Base-by-base conservation (phyloP, 345 rosid genomes). In the Erucastrum elatum region DNA sequence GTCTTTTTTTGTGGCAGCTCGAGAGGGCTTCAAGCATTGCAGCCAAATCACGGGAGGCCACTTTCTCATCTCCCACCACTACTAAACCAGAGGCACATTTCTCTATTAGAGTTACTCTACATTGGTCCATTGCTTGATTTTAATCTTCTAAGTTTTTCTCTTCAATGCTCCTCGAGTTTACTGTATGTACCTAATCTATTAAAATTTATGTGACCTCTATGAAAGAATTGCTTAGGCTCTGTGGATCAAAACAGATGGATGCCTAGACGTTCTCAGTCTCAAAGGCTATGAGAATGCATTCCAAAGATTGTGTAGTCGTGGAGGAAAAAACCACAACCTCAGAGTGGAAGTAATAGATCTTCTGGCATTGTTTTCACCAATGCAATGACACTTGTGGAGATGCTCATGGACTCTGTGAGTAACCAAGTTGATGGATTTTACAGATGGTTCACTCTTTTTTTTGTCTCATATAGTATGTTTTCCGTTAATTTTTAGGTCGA, bases 331-430 rank as follows among this genome's bases (percentile, higher is more conserved):
- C 69, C 90, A 85, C n/a, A 88, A 89, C 77, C 30, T 87, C 77
- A 84, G 88, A n/a, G 75, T 83, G 34, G 98, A 94, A 83, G 91
- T 96, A 11, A 88, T 17, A 85, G 98, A 82, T 94, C 87, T 64
- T 88, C 94, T 6, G 90, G 90, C 11, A 88, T 90, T 80, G 95
- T 94, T 53, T 88, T 90, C 76, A 89, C 87, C 90, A 88, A 90
- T 79, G 88, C 89, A 11, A 66, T 86, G 62, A 87, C 92, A 9
- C 83, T 94, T 83, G 94, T 92, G 9, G 92, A 91, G 84, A 90
- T 94, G 91, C 88, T 93, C 81, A 89, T 90, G 93, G 97, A 94
- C 74, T 75, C 90, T n/a, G 98, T 94, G 83, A 84, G 93, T 81
- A 71, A 13, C 39, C 60, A 41, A 63, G 10, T 35, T 8, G 16